Base-by-base conservation (phyloP, 1,284 basidiomycete genomes). In the Bjerkandera adusta region DNA sequence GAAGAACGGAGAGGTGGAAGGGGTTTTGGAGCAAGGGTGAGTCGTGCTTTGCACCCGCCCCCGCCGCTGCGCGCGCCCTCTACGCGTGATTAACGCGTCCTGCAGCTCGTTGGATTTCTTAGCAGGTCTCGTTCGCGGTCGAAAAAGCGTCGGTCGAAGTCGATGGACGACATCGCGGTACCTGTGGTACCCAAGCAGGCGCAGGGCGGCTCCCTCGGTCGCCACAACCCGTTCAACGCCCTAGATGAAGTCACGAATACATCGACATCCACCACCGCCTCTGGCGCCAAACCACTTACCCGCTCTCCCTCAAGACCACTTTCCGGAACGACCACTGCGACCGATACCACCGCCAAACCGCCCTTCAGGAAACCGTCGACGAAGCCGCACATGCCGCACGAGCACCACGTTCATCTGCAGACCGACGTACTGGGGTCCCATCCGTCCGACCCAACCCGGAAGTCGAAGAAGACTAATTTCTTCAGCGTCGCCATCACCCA, bases 271-370 rank as follows among this genome's bases (percentile, higher is more conserved):
- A 45, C 51, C 8, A 15, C 43, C 12, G 37, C 49, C 30, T 57
- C 60, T 0, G 51, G 51, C 44, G 68, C 75, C 36, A 81, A 77
- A 57, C 76, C 79, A 0, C 52, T 68, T 21, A 66, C 72, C 1
- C 73, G 79, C 22, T 64, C 77, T 12, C 75, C 72, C 39, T 81
- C 76, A 15, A 73, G 84, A 5, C 83, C 84, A 3, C 62, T 87
- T 25, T 86, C 85, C 1, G 75, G 78, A 13, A 78, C 76, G 0
- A 83, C 81, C 1, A 76, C 76, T 13, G 73, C 75, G 2, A 82
- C 81, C 2, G 76, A 76, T 53, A 69, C 73, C 11, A 83, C 83
- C 16, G 68, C 78, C 45, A 78, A 75, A 10, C 78, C 81, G 15
- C 51, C 47, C 18, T 50, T 46, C 13, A 54, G 38, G 51, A 56